phyloP scores from a whole-genome alignment of 441 rosid genomes.

The Geranium incanum region DNA sequence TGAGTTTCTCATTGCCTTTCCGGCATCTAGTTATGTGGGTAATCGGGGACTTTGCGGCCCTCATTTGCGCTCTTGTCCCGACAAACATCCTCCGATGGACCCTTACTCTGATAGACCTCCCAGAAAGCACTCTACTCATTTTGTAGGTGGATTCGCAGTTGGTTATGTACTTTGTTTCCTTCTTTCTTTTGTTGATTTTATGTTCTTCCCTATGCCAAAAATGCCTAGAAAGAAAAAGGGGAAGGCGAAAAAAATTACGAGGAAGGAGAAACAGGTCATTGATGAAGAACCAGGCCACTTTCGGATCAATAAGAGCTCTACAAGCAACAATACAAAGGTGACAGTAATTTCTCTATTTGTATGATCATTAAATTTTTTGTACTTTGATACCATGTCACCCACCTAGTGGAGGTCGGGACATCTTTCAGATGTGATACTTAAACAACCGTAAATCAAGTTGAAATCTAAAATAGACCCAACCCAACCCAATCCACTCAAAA shows the following conservation, averaged over 20 bases:
- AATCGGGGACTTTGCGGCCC: constrained; percentile 30
- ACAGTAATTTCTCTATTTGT: neutral
- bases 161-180: constrained; percentile 15
- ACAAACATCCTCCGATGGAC: too few relatives aligned
- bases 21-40: constrained; percentile 5
- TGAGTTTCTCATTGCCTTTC: neutral
- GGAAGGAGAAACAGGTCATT: neutral
- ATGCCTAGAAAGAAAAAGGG: too few relatives aligned
- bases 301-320: neutral
- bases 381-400: too few relatives aligned
- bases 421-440: too few relatives aligned
- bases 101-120: too few relatives aligned
- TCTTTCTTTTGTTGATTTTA: neutral
- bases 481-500: too few relatives aligned
- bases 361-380: neutral
- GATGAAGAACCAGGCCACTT: neutral
- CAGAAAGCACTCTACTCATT: neutral
- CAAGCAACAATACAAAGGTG: constrained; percentile 12
- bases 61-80: constrained; percentile 11
- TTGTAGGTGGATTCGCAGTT: constrained; percentile 18
- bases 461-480: too few relatives aligned
- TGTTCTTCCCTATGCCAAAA: neutral
- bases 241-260: neutral
- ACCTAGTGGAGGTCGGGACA: too few relatives aligned
- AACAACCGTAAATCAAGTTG: too few relatives aligned